A percentile compares a stretch with the other conserved stretches of the same genome.
These are phyloP conservation scores for Picea sitchensis DNA, from an alignment of 75 land plant species.

Conservation along the genomic window DNA sequence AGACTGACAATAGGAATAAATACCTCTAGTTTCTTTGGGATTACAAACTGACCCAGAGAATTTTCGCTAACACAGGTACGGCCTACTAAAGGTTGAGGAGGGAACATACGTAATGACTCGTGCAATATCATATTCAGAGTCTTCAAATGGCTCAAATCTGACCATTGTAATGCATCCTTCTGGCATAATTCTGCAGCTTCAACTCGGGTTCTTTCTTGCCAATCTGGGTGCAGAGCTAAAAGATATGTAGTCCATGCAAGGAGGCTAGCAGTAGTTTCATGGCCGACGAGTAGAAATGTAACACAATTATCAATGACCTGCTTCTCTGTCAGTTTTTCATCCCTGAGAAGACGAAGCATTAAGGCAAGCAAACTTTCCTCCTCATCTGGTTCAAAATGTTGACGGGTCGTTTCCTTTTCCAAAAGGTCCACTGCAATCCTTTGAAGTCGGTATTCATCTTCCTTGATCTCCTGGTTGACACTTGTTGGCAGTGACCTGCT, in stretches of 20 bases:
- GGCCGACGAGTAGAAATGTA: slow-evolving; percentile 44
- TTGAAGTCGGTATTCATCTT: slow-evolving; percentile 6
- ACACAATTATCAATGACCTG: slow-evolving; percentile 23
- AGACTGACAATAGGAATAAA: slow-evolving; percentile 28
- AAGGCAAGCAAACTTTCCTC: slow-evolving; percentile 4
- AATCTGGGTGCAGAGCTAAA: slow-evolving; percentile 28
- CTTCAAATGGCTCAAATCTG: slow-evolving; percentile 27
- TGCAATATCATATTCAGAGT: slow-evolving; percentile 26
- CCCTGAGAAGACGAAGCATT: slow-evolving; percentile 4
- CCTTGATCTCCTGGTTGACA: background rate
- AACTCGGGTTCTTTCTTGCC: slow-evolving; percentile 39
- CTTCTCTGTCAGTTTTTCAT: slow-evolving; percentile 8
- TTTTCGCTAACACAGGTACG: slow-evolving; percentile 29
- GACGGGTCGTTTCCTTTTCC: background rate
- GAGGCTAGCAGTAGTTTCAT: slow-evolving; percentile 43
- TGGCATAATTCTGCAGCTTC: slow-evolving; percentile 14
- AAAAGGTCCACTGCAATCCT: slow-evolving; percentile 11
- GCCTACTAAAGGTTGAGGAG: slow-evolving; percentile 41
- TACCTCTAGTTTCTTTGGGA: slow-evolving; percentile 32
- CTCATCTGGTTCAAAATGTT: slow-evolving; percentile 4
- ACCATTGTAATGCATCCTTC: slow-evolving; percentile 10
- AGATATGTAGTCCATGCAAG: slow-evolving; percentile 43
- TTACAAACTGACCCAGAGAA: slow-evolving; percentile 15
- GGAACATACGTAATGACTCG: slow-evolving; percentile 37
- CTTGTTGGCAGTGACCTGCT: slow-evolving; percentile 7